Conservation (phyloP, 2,329 filamentous ascomycete genomes). For the Fusarium avenaceum region DNA sequence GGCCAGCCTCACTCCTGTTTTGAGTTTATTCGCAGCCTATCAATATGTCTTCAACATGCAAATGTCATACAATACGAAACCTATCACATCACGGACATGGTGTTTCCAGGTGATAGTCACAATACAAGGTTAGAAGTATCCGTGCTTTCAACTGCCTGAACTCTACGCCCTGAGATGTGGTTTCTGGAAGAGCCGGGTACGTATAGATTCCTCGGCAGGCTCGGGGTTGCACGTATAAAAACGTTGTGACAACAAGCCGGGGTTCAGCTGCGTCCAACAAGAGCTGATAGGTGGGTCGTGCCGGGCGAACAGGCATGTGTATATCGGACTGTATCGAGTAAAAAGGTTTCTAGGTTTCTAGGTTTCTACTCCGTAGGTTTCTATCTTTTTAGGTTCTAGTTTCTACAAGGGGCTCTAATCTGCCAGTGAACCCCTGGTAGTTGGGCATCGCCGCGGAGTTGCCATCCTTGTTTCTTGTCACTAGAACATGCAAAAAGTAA, state of each 20-base stretch:
- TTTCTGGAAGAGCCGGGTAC: slow-evolving; percentile 9
- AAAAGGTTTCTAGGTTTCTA: neutral
- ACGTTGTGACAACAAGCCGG: slow-evolving; percentile 32
- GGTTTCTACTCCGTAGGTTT: too few relatives aligned
- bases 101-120: slow-evolving; percentile 9
- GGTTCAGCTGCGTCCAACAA: slow-evolving; percentile 16
- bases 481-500: neutral
- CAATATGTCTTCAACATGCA: neutral
- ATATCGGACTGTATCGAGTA: slow-evolving; percentile 5
- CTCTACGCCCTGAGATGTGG: slow-evolving; percentile 4
- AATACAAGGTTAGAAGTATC: too few relatives aligned
- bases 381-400: too few relatives aligned
- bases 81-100: neutral
- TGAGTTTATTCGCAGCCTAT: neutral
- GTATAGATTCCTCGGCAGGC: slow-evolving; percentile 3
- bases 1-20: too few relatives aligned
- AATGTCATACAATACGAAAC: slow-evolving; percentile 1
- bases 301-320: slow-evolving; percentile 2
- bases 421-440: slow-evolving; percentile 6
- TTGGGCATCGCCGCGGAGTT: neutral
- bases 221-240: slow-evolving; percentile 36
- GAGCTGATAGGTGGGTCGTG: slow-evolving; percentile 31
- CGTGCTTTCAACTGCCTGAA: slow-evolving; percentile 16
- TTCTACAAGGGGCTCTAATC: neutral
- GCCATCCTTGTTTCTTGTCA: neutral